These are phyloP conservation scores for Glarea lozoyensis DNA, from an alignment of 495 filamentous ascomycete genomes.

Conservation along the genomic window DNA sequence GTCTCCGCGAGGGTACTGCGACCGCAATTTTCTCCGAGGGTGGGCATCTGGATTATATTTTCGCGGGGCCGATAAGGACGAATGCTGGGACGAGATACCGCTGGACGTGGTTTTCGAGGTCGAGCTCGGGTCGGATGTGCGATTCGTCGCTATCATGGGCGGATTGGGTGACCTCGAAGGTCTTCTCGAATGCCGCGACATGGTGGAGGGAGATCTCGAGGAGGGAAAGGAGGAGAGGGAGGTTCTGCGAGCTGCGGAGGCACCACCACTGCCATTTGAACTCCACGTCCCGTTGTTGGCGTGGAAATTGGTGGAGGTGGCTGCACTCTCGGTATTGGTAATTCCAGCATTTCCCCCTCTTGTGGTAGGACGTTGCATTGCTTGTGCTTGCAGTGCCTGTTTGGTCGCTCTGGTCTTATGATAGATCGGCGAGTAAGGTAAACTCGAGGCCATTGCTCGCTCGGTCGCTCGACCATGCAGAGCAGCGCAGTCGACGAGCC, in stretches of 20 bases:
- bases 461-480: slow-evolving; percentile 2
- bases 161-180: slow-evolving; percentile 44
- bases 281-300: slow-evolving; percentile 21
- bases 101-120: slow-evolving; percentile 48
- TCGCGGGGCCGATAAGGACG: slow-evolving; percentile 39
- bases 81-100: slow-evolving; percentile 42
- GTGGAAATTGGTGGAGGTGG: slow-evolving; percentile 6
- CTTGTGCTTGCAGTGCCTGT: slow-evolving; percentile 6
- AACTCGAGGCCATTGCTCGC: background rate
- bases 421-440: slow-evolving; percentile 4
- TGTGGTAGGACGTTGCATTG: slow-evolving; percentile 14
- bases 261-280: slow-evolving; percentile 18
- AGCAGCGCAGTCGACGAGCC: no score
- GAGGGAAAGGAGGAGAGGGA: slow-evolving; percentile 55
- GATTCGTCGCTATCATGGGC: slow-evolving; percentile 35
- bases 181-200: slow-evolving; percentile 38
- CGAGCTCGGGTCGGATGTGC: slow-evolving; percentile 44
- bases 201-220: slow-evolving; percentile 41
- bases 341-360: no score
- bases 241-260: slow-evolving; percentile 23
- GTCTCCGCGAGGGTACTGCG: slow-evolving; percentile 75
- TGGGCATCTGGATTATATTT: slow-evolving; percentile 34
- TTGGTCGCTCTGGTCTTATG: slow-evolving; percentile 5
- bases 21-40: slow-evolving; percentile 49
- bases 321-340: no score